A percentile compares a stretch with the other conserved stretches of the same genome.
Evolutionary conservation across 148 eudicot genomes (phyloP).

Genomic region (Persicaria maculosa): DNA sequence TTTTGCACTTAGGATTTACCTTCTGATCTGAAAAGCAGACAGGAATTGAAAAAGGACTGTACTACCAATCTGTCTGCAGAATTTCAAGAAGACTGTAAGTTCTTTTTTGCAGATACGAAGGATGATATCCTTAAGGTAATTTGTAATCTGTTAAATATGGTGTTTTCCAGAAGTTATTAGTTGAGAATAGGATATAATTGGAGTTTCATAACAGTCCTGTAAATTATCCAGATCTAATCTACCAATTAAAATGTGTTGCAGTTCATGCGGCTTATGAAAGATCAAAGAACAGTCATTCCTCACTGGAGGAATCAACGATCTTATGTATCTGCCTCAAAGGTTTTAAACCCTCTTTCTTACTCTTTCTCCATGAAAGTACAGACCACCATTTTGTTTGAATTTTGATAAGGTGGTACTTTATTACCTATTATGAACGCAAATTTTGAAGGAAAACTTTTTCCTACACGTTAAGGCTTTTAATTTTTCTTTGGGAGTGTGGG

Average conservation of each 20-base stretch:
- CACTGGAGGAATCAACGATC: conserved; percentile 81
- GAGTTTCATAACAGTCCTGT: neutral
- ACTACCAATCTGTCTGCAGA: conserved; percentile 64
- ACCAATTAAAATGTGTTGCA: conserved; percentile 24
- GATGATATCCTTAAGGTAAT: conserved; percentile 89
- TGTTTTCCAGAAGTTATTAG: neutral
- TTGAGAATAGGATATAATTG: neutral
- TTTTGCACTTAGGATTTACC: conserved; percentile 65
- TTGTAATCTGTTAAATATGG: neutral
- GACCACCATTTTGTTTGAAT: neutral
- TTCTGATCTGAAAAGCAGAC: conserved; percentile 55
- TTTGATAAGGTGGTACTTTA: neutral
- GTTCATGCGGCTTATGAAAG: conserved; percentile 88
- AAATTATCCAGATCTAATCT: neutral
- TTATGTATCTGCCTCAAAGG: conserved; percentile 86
- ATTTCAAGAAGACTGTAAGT: conserved; percentile 80
- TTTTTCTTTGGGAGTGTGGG: too few relatives aligned
- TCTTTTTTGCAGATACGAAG: conserved; percentile 70
- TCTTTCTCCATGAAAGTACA: neutral
- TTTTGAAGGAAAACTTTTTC: neutral
- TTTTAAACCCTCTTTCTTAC: conserved; percentile 6
- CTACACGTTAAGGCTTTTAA: neutral
- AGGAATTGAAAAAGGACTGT: conserved; percentile 59
- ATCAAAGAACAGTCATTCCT: conserved; percentile 62
- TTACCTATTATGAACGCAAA: neutral